These are phyloP conservation scores for Xylaria sp. DNA, from an alignment of 2,329 filamentous ascomycete species.

Conservation along the genomic window DNA sequence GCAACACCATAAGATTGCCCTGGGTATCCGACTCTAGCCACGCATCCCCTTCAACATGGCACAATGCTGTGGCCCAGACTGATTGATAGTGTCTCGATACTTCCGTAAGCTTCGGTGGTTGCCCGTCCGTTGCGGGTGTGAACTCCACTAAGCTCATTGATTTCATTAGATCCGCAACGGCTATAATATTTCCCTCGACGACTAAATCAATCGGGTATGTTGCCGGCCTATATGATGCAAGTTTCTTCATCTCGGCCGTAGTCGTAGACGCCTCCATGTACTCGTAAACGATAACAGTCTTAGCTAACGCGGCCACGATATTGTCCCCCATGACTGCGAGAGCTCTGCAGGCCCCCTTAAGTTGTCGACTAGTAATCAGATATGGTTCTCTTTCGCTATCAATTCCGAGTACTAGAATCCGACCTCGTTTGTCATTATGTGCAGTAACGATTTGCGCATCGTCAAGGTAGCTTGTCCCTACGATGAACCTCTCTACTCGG, in stretches of 20 bases:
- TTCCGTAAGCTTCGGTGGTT: slow-evolving; percentile 75
- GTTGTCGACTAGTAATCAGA: slow-evolving; percentile 72
- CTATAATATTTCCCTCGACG: slow-evolving; percentile 79
- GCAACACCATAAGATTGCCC: slow-evolving; percentile 87
- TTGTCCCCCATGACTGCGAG: slow-evolving; percentile 79
- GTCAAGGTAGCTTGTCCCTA: slow-evolving; percentile 84
- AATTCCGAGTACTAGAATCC: slow-evolving; percentile 87
- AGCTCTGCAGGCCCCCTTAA: slow-evolving; percentile 85
- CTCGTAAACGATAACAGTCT: slow-evolving; percentile 75
- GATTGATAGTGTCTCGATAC: slow-evolving; percentile 83
- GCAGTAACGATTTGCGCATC: slow-evolving; percentile 62
- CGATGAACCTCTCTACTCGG: slow-evolving; percentile 81
- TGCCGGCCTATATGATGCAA: slow-evolving; percentile 81
- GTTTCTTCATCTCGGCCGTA: slow-evolving; percentile 71
- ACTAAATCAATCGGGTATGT: slow-evolving; percentile 86
- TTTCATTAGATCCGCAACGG: slow-evolving; percentile 94
- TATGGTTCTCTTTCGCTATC: slow-evolving; percentile 79
- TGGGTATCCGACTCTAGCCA: slow-evolving; percentile 89
- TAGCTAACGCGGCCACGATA: slow-evolving; percentile 88
- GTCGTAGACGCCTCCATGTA: slow-evolving; percentile 67
- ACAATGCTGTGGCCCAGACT: slow-evolving; percentile 83
- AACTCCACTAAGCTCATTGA: slow-evolving; percentile 84
- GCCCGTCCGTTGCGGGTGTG: slow-evolving; percentile 64
- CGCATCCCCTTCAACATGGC: slow-evolving; percentile 75
- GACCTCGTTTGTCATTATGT: slow-evolving; percentile 70